Evolutionary conservation across 2,329 filamentous ascomycete species (phyloP), one percentile per base, ranked within the genome.

Genomic region (Epichloe gansuensis): DNA sequence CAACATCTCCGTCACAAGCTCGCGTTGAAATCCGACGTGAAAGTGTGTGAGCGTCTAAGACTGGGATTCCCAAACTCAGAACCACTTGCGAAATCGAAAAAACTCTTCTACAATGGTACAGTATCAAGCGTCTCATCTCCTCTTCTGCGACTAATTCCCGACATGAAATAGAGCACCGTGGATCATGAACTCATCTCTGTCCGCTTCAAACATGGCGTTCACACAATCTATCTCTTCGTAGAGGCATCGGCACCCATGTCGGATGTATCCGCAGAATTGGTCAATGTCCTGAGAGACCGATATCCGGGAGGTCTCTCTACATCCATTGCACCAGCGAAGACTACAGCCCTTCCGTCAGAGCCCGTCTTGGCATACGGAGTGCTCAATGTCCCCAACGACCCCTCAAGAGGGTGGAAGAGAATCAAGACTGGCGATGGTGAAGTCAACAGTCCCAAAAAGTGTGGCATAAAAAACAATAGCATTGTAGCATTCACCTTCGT

Each of bases 131-230:
- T 21, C 13, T 21, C 4, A 15, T 12, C 8, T 50, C n/a, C 40
- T 43, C 7, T 12, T n/a, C 31, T 15, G 48, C 12, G 5, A 8
- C 41, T 50, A 27, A 50, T 31, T 13, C 12, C 11, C 11, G 31
- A 41, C 15, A 15, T 17, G 7, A 6, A 3, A 47, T 25, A 56
- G 56, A 50, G 35, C 38, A 49, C 45, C 13, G 57, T 70, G 21
- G 67, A 70, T 54, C 74, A 80, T 44, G 68, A 74, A n/a, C 71
- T 76, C 58, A 73, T 79, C 59, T 87, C 84, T 9, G 70, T 90
- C 51, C 77, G 82, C 54, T 81, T 90, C 69, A 89, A 88, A 66
- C 77, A 85, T 64, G 81, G 84, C 62, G 79, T 80, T 53, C 78
- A 82, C 59, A 89, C 84, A 4, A 73, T 89, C 57, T 79, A 86